Evolutionary conservation across 495 filamentous ascomycete genomes (phyloP).

Genomic region (Xylaria palmicola): DNA sequence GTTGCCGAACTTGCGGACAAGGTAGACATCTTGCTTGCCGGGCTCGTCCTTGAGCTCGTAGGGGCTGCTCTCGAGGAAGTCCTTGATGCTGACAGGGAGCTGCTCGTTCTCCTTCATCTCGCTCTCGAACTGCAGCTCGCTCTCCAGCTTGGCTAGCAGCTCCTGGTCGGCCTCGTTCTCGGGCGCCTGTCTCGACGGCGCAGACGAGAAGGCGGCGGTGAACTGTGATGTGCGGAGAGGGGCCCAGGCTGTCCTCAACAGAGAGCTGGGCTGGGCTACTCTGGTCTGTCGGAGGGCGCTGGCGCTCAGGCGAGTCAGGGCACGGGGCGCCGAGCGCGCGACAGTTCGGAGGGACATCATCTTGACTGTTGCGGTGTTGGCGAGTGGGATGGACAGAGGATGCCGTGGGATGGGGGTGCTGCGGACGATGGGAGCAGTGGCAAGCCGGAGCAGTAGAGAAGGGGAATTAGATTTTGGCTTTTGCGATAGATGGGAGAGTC

Average conservation of each 20-base stretch:
- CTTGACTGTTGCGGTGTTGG: slow-evolving; percentile 25
- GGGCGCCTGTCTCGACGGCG: slow-evolving; percentile 51
- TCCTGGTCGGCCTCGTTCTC: slow-evolving; percentile 62
- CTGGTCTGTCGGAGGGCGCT: slow-evolving; percentile 51
- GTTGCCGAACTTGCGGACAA: slow-evolving; percentile 79
- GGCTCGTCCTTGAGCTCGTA: slow-evolving; percentile 74
- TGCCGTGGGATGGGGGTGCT: not conserved
- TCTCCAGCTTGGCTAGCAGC: slow-evolving; percentile 73
- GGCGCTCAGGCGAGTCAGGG: slow-evolving; percentile 59
- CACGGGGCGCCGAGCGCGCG: slow-evolving; percentile 69
- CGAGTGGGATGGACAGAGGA: not conserved
- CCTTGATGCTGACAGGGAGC: slow-evolving; percentile 61
- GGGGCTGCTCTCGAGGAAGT: slow-evolving; percentile 68
- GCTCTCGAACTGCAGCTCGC: slow-evolving; percentile 68
- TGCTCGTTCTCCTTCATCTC: slow-evolving; percentile 58
- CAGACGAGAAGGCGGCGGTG: slow-evolving; percentile 72
- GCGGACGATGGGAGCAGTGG: not conserved
- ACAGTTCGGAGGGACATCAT: slow-evolving; percentile 78
- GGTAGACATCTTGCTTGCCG: slow-evolving; percentile 82
- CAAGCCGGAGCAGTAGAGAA: not conserved
- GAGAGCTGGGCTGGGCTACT: slow-evolving; percentile 30
- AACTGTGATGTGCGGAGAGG: slow-evolving; percentile 50
- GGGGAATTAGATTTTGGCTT: slow-evolving; percentile 3
- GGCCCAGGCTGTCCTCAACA: slow-evolving; percentile 32
- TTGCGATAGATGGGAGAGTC: slow-evolving; percentile 3